Evolutionary conservation across 495 filamentous ascomycete species (phyloP).

Genomic region (Tuber umbilicatum): DNA sequence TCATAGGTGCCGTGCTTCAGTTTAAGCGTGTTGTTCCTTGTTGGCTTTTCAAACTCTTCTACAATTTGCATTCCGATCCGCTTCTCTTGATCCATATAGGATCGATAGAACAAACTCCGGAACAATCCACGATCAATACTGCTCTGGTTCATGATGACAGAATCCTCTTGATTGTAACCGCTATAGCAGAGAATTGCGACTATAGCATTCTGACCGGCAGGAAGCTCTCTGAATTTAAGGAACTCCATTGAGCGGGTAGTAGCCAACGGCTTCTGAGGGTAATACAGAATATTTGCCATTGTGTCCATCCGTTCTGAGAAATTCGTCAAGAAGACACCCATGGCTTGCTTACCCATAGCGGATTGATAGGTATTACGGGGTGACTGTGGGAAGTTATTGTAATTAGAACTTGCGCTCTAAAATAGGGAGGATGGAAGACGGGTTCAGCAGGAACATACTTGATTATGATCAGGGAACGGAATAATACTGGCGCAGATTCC

Average conservation of each 20-base stretch:
- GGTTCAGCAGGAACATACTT: conserved; percentile 46
- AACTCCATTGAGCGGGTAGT: conserved; percentile 98
- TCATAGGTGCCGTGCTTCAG: conserved; percentile 96
- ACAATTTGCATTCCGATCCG: conserved; percentile 80
- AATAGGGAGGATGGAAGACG: conserved; percentile 3
- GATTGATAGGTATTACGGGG: conserved; percentile 99
- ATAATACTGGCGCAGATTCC: conserved; percentile 98
- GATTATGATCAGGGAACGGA: conserved; percentile 98
- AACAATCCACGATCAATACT: conserved; percentile 95
- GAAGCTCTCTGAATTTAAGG: conserved; percentile 92
- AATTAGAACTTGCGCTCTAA: conserved; percentile 16
- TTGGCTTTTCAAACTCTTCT: conserved; percentile 91
- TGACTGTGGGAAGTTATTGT: conserved; percentile 50
- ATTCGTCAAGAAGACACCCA: conserved; percentile 97
- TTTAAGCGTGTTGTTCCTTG: conserved; percentile 73
- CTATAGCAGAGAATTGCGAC: conserved; percentile 96
- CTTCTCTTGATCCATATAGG: conserved; percentile 94
- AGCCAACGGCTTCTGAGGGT: conserved; percentile 93
- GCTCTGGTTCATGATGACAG: conserved; percentile 99
- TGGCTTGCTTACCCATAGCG: conserved; percentile 99
- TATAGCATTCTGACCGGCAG: conserved; percentile 96
- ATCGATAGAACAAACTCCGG: conserved; percentile 94
- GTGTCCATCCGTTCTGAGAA: conserved; percentile 96
- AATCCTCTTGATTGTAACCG: conserved; percentile 99
- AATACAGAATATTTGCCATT: conserved; percentile 98